These are phyloP conservation scores for Dactylella cylindrospora DNA, from an alignment of 2,329 filamentous ascomycete species.

Conservation along the genomic window DNA sequence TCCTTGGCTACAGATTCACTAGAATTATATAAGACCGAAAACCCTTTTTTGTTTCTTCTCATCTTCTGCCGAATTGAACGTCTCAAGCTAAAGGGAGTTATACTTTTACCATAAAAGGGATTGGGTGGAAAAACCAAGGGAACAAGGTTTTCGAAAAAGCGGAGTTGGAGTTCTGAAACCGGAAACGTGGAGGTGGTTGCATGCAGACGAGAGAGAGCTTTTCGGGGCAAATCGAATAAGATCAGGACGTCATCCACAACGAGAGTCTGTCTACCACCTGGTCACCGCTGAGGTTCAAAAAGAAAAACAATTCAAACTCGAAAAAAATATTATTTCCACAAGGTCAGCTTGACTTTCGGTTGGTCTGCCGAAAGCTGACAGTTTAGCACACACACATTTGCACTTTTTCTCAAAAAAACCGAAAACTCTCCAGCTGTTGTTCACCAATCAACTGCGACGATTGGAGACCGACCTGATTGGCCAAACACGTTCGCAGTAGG, in stretches of 20 bases:
- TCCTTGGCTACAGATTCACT: no score
- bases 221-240: conserved; percentile 21
- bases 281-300: no score
- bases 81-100: conserved; percentile 3
- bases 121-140: not conserved
- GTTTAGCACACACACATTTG: not conserved
- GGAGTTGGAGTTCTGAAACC: conserved; percentile 41
- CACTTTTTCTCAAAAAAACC: not conserved
- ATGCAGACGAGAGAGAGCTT: conserved; percentile 10
- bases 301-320: not conserved
- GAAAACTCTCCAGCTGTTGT: not conserved
- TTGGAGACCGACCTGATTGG: no score
- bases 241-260: conserved; percentile 34
- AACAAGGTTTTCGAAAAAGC: conserved; percentile 40
- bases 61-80: conserved; percentile 30
- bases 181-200: conserved; percentile 40
- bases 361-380: not conserved
- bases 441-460: not conserved
- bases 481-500: no score
- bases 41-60: no score
- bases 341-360: not conserved
- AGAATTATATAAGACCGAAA: no score
- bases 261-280: no score
- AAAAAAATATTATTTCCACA: no score
- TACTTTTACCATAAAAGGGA: conserved; percentile 1